Evolutionary conservation across 352 stramenopile genomes (phyloP).

Genomic region (Phytophthora macrochlamydospora): DNA sequence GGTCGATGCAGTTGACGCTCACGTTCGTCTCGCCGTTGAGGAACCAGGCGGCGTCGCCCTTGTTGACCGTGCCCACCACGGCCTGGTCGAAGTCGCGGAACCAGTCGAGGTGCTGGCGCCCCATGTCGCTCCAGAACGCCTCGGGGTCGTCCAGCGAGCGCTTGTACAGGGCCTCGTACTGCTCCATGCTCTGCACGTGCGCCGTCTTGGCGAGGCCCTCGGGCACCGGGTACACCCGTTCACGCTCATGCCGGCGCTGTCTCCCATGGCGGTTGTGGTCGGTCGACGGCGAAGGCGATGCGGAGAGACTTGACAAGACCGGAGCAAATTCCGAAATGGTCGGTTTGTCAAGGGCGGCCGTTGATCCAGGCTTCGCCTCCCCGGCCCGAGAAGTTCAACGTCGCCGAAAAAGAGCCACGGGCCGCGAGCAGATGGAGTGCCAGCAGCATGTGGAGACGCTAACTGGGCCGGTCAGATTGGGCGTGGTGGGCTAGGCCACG

Average conservation of each 20-base stretch:
- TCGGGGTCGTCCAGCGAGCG: slow-evolving; percentile 85
- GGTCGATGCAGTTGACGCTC: slow-evolving; percentile 95
- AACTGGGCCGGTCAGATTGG: neutral
- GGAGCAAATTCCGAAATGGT: slow-evolving; percentile 25
- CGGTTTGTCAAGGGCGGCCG: neutral
- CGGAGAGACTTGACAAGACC: slow-evolving; percentile 6
- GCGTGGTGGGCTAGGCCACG: neutral
- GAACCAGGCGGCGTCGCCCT: slow-evolving; percentile 94
- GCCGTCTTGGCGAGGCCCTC: slow-evolving; percentile 52
- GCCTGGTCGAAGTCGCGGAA: slow-evolving; percentile 92
- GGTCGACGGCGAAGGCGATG: neutral
- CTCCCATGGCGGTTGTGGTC: slow-evolving; percentile 20
- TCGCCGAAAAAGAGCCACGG: slow-evolving; percentile 7
- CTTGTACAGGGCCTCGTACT: slow-evolving; percentile 88
- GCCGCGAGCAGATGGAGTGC: slow-evolving; percentile 2
- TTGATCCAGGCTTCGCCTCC: neutral
- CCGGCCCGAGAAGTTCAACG: slow-evolving; percentile 17
- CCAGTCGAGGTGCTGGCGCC: slow-evolving; percentile 91
- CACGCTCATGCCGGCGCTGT: slow-evolving; percentile 36
- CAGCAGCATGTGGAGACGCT: neutral
- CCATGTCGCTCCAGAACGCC: slow-evolving; percentile 92
- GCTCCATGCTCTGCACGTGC: slow-evolving; percentile 67
- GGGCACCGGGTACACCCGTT: slow-evolving; percentile 32
- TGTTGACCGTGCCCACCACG: slow-evolving; percentile 81
- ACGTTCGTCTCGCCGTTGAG: slow-evolving; percentile 94